phyloP scores from a whole-genome alignment of 129 eudicot genomes.

The Mikania micrantha region DNA sequence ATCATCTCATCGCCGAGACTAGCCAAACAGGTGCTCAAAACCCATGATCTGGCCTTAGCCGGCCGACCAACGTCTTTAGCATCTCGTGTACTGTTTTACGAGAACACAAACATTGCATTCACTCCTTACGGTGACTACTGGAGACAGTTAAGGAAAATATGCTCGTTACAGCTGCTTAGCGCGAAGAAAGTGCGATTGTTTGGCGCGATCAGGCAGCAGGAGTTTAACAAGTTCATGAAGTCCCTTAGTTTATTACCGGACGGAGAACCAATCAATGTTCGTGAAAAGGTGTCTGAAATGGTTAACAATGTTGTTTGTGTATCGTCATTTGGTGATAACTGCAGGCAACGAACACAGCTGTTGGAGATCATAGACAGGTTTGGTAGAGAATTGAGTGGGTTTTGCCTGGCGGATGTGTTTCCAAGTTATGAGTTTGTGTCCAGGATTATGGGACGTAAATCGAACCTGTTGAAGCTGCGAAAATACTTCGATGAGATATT shows the following conservation, averaged over 20 bases:
- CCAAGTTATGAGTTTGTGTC: neutral
- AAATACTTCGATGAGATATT: neutral
- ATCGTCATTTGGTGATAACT: neutral
- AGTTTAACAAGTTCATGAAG: neutral
- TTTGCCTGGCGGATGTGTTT: constrained; percentile 7
- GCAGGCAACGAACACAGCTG: neutral
- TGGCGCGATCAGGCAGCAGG: neutral
- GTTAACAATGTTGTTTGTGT: neutral
- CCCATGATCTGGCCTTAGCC: neutral
- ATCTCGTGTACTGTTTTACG: neutral
- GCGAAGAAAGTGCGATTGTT: constrained; percentile 2
- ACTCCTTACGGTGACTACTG: constrained; percentile 3
- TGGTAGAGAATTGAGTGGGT: neutral
- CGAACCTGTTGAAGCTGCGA: neutral
- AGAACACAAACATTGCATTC: neutral
- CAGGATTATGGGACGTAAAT: neutral
- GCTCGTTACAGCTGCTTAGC: neutral
- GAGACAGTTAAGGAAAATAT: constrained; percentile 7
- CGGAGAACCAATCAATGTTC: neutral
- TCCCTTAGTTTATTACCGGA: neutral
- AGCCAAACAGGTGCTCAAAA: constrained; percentile 1
- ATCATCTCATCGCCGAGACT: neutral
- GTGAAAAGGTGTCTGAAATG: neutral
- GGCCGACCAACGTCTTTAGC: neutral
- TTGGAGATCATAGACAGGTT: neutral